Conservation (phyloP, 805 yeast species). For the Saccharomycopsis javanensis region DNA sequence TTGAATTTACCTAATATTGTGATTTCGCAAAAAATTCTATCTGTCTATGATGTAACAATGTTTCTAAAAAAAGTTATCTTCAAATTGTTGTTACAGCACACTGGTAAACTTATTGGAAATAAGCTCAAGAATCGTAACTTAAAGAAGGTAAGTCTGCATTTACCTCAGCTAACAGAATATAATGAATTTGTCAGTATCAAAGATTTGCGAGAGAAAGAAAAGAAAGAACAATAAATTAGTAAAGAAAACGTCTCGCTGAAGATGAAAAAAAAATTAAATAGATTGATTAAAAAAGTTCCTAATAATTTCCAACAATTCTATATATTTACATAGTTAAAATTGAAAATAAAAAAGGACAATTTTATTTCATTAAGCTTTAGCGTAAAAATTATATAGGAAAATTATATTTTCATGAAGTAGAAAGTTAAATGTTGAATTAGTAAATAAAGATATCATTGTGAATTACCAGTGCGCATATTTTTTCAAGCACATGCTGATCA, state of each 20-base stretch:
- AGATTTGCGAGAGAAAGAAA: conserved; percentile 9
- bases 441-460: background rate
- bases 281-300: too few relatives aligned
- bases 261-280: too few relatives aligned
- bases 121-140: conserved; percentile 39
- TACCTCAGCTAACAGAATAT: conserved; percentile 28
- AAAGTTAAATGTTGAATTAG: background rate
- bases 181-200: conserved; percentile 25
- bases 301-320: too few relatives aligned
- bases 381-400: background rate
- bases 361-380: background rate
- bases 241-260: background rate
- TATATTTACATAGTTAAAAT: too few relatives aligned
- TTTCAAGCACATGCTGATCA: background rate
- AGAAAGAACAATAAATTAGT: background rate
- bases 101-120: conserved; percentile 74
- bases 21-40: conserved; percentile 59
- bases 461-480: background rate
- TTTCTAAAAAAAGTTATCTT: conserved; percentile 54
- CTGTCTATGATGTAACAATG: conserved; percentile 54
- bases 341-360: too few relatives aligned
- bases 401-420: background rate
- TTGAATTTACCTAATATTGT: conserved; percentile 54
- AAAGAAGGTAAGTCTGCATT: conserved; percentile 19
- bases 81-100: conserved; percentile 48